A percentile compares a stretch with the other conserved stretches of the same genome.
phyloP scores from a whole-genome alignment of 1,284 basidiomycete genomes.

The Heterobasidion occidentale region DNA sequence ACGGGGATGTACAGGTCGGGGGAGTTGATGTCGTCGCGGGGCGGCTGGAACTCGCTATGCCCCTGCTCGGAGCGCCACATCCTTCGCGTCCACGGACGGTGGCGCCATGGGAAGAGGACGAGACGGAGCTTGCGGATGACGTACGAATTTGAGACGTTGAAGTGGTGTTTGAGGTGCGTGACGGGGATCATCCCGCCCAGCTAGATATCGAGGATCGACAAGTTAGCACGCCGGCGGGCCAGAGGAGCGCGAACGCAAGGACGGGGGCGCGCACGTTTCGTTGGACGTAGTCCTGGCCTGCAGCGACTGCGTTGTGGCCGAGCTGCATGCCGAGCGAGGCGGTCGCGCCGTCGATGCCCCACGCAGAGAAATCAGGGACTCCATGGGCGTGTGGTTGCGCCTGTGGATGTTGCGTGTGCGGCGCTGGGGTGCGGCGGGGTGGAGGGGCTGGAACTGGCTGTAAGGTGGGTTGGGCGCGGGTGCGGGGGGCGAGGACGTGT shows the following conservation, averaged over 20 bases:
- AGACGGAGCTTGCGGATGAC: constrained; percentile 88
- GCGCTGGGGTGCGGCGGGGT: constrained; percentile 19
- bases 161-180: constrained; percentile 83
- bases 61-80: constrained; percentile 56
- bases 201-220: constrained; percentile 28
- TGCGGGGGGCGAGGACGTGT: constrained; percentile 48
- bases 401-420: constrained; percentile 16
- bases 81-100: constrained; percentile 75
- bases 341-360: constrained; percentile 89
- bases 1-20: constrained; percentile 97
- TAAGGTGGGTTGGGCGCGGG: constrained; percentile 22
- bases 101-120: constrained; percentile 94
- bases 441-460: constrained; percentile 21
- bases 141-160: constrained; percentile 96
- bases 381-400: constrained; percentile 14
- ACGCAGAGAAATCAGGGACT: constrained; percentile 54
- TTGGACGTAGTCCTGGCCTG: constrained; percentile 94
- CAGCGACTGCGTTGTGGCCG: constrained; percentile 85
- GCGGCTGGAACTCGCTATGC: constrained; percentile 78
- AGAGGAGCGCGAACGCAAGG: not conserved
- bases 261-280: constrained; percentile 64
- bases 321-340: constrained; percentile 97
- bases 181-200: constrained; percentile 75
- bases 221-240: not conserved
- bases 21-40: constrained; percentile 91